phyloP scores from a whole-genome alignment of 768 basidiomycete genomes.

The Leucocoprinus leucothites region DNA sequence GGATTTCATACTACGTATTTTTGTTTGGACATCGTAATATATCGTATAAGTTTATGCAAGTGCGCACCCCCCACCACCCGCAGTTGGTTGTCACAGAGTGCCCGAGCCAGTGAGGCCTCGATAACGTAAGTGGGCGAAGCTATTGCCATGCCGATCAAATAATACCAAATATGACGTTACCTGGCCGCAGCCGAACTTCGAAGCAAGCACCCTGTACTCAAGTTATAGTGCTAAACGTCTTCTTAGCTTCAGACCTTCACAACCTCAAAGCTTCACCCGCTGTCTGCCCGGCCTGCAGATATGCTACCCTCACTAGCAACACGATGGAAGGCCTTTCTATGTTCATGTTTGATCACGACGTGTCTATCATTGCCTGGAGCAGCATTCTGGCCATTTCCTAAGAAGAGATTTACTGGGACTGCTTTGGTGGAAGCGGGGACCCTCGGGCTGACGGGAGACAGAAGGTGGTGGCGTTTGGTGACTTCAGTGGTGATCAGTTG shows the following conservation, averaged over 20 bases:
- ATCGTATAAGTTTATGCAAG: too few species aligned
- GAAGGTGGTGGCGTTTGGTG: constrained; percentile 85
- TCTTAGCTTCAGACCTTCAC: not conserved
- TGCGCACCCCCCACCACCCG: too few species aligned
- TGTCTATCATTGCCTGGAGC: constrained; percentile 1
- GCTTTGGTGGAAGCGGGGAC: constrained; percentile 76
- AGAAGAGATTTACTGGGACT: constrained; percentile 83
- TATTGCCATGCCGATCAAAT: not conserved
- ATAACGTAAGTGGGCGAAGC: too few species aligned
- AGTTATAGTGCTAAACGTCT: not conserved
- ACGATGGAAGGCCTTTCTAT: not conserved
- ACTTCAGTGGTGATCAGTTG: constrained; percentile 97
- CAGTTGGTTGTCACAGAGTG: too few species aligned
- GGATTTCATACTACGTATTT: not conserved
- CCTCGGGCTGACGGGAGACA: constrained; percentile 71
- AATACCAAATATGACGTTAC: constrained; percentile 2
- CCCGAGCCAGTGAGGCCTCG: too few species aligned
- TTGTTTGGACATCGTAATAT: too few species aligned
- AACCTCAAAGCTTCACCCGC: too few species aligned
- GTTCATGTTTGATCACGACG: not conserved
- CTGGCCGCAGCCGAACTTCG: too few species aligned
- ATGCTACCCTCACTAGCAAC: not conserved
- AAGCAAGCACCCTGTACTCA: not conserved
- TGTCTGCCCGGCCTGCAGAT: constrained; percentile 1
- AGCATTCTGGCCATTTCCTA: constrained; percentile 73